Evolutionary conservation across 768 basidiomycete genomes (phyloP).

Genomic region (Lactarius evosmus): DNA sequence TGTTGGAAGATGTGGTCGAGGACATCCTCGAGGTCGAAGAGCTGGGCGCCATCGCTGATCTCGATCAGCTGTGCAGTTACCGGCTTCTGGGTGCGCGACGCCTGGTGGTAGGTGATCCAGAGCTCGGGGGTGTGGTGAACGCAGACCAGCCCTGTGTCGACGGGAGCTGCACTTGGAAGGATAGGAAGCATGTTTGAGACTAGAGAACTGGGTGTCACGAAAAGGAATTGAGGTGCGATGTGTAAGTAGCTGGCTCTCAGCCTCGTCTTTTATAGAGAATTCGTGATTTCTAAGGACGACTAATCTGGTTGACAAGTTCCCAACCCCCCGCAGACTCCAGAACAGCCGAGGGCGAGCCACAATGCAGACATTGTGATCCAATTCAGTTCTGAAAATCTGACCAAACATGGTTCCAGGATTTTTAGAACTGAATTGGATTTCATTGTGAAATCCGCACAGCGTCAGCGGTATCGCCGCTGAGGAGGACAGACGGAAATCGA

Average conservation of each 20-base stretch:
- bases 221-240: conserved; percentile 4
- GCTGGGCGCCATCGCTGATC: conserved; percentile 41
- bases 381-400: no score
- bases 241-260: not conserved
- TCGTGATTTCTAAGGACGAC: not conserved
- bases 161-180: conserved; percentile 10
- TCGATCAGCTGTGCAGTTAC: conserved; percentile 49
- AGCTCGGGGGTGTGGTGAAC: conserved; percentile 35
- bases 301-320: no score
- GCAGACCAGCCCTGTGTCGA: conserved; percentile 6
- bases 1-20: conserved; percentile 45
- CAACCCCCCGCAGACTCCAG: no score
- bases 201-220: no score
- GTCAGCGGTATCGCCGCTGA: no score
- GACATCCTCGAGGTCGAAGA: conserved; percentile 47
- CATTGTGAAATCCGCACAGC: no score
- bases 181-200: no score
- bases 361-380: no score
- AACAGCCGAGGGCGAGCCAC: no score
- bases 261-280: conserved; percentile 4
- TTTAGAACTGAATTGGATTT: no score
- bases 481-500: no score
- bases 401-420: no score
- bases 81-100: conserved; percentile 42
- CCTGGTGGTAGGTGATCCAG: conserved; percentile 49